Evolutionary conservation across 768 basidiomycete species (phyloP).

Genomic region (Naganishia randhawae): DNA sequence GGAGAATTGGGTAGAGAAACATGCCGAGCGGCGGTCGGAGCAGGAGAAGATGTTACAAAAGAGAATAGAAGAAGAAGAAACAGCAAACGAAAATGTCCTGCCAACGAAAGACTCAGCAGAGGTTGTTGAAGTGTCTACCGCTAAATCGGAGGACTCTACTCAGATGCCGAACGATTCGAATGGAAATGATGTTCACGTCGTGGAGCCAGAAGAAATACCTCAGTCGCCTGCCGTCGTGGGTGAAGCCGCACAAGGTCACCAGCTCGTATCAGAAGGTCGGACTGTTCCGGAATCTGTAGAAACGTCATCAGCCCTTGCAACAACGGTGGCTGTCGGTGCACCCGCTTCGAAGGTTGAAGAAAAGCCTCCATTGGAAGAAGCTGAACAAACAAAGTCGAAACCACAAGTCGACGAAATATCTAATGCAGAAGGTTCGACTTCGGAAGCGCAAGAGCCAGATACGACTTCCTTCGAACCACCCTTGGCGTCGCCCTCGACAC

Average conservation of each 20-base stretch:
- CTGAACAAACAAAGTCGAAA: neutral
- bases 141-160: neutral
- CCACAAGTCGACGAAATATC: neutral
- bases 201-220: neutral
- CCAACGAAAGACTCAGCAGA: neutral
- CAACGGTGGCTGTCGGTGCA: neutral
- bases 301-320: neutral
- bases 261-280: neutral
- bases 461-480: neutral
- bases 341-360: neutral
- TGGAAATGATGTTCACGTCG: neutral
- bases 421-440: neutral
- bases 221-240: neutral
- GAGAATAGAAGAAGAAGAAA: conserved; percentile 9
- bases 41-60: neutral
- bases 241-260: neutral
- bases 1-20: conserved; percentile 24
- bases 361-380: neutral
- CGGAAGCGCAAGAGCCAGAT: neutral
- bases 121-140: neutral
- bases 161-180: neutral
- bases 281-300: neutral
- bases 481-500: neutral
- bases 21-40: conserved; percentile 6
- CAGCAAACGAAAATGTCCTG: neutral